phyloP scores from a whole-genome alignment of 306 rosid genomes.

The Rosa multiflora region DNA sequence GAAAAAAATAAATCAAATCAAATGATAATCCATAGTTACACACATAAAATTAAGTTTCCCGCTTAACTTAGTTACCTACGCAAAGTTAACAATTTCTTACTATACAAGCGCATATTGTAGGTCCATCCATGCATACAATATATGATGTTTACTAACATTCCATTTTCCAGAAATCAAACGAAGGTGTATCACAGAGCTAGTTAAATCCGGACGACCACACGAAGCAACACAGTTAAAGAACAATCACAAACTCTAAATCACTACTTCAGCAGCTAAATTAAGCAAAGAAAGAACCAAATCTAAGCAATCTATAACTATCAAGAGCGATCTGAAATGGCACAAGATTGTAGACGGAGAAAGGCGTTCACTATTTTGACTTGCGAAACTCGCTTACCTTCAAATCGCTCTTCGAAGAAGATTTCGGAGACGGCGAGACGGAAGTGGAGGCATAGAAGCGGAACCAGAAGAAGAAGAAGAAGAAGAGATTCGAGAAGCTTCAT shows the following conservation, averaged over 20 bases:
- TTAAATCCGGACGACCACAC: not conserved
- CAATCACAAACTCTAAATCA: not conserved
- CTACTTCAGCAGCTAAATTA: not conserved
- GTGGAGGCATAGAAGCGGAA: slow-evolving; percentile 21
- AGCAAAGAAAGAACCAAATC: not conserved
- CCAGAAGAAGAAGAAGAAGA: slow-evolving; percentile 6
- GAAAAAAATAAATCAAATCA: not conserved
- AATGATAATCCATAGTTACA: not conserved
- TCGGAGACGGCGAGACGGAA: slow-evolving; percentile 40
- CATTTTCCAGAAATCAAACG: not conserved
- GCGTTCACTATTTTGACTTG: not conserved
- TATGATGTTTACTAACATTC: not conserved
- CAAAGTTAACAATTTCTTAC: not conserved
- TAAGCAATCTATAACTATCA: not conserved
- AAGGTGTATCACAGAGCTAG: not conserved
- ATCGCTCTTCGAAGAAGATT: slow-evolving; percentile 55
- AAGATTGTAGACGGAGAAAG: slow-evolving; percentile 5
- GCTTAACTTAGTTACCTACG: not conserved
- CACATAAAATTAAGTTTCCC: not conserved
- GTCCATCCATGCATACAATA: not conserved
- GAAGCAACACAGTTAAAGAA: not conserved
- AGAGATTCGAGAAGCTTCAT: slow-evolving; percentile 7
- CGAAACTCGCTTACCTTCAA: slow-evolving; percentile 42
- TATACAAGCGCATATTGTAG: not conserved
- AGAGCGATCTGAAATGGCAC: slow-evolving; percentile 2